Conservation (phyloP, 805 yeast species). For the Candida orba region DNA sequence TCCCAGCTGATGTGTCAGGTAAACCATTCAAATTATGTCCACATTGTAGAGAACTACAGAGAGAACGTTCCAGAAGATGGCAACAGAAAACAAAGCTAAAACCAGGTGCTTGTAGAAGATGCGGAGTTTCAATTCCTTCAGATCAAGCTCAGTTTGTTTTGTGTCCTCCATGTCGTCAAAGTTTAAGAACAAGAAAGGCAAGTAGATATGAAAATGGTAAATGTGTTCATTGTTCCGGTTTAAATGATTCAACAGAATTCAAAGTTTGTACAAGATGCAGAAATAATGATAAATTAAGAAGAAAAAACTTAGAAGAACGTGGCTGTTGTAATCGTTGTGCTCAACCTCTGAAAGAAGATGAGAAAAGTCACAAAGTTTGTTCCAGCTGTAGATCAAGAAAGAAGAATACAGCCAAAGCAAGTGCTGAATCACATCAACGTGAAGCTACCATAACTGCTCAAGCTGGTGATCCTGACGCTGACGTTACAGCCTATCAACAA, state of each 20-base stretch:
- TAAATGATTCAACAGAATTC: slow-evolving; percentile 39
- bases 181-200: slow-evolving; percentile 48
- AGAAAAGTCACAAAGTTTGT: slow-evolving; percentile 50
- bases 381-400: slow-evolving; percentile 45
- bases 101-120: slow-evolving; percentile 35
- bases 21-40: slow-evolving; percentile 48
- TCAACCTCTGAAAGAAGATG: slow-evolving; percentile 35
- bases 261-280: slow-evolving; percentile 65
- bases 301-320: slow-evolving; percentile 46
- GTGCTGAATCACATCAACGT: slow-evolving; percentile 2
- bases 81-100: slow-evolving; percentile 53
- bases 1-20: slow-evolving; percentile 33
- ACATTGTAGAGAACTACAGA: slow-evolving; percentile 57
- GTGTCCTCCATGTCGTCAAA: slow-evolving; percentile 53
- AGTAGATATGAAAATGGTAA: slow-evolving; percentile 54
- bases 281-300: slow-evolving; percentile 49
- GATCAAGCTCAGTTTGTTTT: slow-evolving; percentile 48
- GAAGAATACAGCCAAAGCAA: slow-evolving; percentile 27
- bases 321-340: slow-evolving; percentile 65
- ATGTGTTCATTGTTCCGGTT: slow-evolving; percentile 65
- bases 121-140: slow-evolving; percentile 48
- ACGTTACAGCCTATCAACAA: slow-evolving; percentile 5
- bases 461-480: slow-evolving; percentile 1
- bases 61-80: slow-evolving; percentile 60
- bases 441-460: slow-evolving; percentile 5